phyloP scores from a whole-genome alignment of 169 alveolate genomes.

The Plasmodium vivax region DNA sequence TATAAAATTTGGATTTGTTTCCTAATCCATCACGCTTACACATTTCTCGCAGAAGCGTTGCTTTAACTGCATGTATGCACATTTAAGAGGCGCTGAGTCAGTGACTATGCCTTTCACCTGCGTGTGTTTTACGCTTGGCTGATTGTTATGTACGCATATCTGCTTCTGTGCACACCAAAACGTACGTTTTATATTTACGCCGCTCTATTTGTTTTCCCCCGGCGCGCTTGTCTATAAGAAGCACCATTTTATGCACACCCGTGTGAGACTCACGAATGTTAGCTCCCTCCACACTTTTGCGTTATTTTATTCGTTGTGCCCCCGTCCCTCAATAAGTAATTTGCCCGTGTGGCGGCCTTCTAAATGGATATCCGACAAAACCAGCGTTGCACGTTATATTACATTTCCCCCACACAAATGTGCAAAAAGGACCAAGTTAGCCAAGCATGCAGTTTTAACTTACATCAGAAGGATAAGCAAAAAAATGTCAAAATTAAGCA shows the following conservation, averaged over 20 bases:
- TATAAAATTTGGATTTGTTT: not conserved
- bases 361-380: not conserved
- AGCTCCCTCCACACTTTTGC: not conserved
- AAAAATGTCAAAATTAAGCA: slow-evolving; percentile 31
- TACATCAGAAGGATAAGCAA: not conserved
- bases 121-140: not conserved
- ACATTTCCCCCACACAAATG: not conserved
- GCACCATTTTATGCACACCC: not conserved
- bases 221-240: not conserved
- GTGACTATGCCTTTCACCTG: not conserved
- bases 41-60: not conserved
- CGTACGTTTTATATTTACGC: not conserved
- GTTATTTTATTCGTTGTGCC: not conserved
- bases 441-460: not conserved
- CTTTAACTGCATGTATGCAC: not conserved
- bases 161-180: not conserved
- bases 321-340: not conserved
- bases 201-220: not conserved
- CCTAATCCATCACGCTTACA: not conserved
- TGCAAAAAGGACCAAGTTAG: not conserved
- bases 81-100: not conserved
- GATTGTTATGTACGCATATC: not conserved
- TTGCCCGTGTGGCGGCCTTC: not conserved
- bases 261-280: not conserved
- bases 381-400: not conserved